Evolutionary conservation across 2,329 filamentous ascomycete genomes (phyloP).

Genomic region (Sarocladium strictum): DNA sequence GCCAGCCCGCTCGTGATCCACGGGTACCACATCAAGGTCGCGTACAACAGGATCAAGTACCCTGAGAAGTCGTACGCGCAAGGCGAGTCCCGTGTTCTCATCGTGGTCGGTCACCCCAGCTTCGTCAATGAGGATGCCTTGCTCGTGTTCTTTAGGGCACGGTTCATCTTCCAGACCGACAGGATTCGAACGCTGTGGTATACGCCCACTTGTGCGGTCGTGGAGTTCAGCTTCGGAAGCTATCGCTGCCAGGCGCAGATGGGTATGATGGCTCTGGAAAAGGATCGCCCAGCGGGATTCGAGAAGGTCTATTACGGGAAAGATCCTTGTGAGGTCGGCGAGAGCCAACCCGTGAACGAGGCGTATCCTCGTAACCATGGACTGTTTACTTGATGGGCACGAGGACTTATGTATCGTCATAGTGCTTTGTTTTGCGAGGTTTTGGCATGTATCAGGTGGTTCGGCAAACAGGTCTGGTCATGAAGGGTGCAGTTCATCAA

Average conservation of each 20-base stretch:
- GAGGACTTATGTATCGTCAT: neutral
- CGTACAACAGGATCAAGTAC: conserved; percentile 43
- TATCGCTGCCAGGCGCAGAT: conserved; percentile 49
- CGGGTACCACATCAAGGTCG: conserved; percentile 30
- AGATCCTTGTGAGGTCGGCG: conserved; percentile 30
- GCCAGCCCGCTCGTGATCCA: conserved; percentile 20
- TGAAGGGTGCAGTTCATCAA: too few species aligned
- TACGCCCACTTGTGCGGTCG: conserved; percentile 21
- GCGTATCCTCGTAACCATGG: too few species aligned
- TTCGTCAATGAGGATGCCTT: conserved; percentile 39
- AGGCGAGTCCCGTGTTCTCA: conserved; percentile 40
- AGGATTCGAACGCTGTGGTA: conserved; percentile 26
- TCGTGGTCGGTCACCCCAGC: conserved; percentile 37
- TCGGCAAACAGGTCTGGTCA: too few species aligned
- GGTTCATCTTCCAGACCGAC: conserved; percentile 44
- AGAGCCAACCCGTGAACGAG: conserved; percentile 23
- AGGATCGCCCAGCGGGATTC: conserved; percentile 26
- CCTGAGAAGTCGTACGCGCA: conserved; percentile 22
- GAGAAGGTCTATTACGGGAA: conserved; percentile 32
- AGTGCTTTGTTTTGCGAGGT: neutral
- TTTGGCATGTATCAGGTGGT: neutral
- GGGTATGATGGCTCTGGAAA: conserved; percentile 34
- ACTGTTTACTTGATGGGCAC: too few species aligned
- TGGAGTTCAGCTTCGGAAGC: conserved; percentile 50
- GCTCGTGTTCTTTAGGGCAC: conserved; percentile 31